Evolutionary conservation across 1,139 yeast genomes (phyloP).

Genomic region (Candida sanyaensis): DNA sequence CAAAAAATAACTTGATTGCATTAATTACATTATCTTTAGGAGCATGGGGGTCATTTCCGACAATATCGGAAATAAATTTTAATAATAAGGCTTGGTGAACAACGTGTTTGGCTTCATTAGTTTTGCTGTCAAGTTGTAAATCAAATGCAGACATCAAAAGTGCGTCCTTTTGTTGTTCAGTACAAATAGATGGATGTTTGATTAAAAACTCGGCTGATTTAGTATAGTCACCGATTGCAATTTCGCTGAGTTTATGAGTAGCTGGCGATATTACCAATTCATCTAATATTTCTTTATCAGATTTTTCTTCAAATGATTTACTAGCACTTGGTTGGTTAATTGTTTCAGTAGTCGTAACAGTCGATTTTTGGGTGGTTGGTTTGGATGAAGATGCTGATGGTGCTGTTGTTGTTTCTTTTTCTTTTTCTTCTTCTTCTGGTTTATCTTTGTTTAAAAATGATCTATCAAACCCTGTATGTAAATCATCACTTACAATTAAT

Average conservation of each 20-base stretch:
- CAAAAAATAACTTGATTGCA: slow-evolving; percentile 71
- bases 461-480: slow-evolving; percentile 91
- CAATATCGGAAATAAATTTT: slow-evolving; percentile 73
- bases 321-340: slow-evolving; percentile 24
- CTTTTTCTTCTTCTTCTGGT: slow-evolving; percentile 24
- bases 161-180: slow-evolving; percentile 88
- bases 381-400: slow-evolving; percentile 9
- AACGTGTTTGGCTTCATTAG: slow-evolving; percentile 54
- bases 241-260: slow-evolving; percentile 64
- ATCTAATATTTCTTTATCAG: slow-evolving; percentile 31
- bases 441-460: slow-evolving; percentile 68
- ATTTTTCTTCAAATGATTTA: slow-evolving; percentile 14
- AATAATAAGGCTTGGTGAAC: slow-evolving; percentile 80
- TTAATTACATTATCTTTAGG: slow-evolving; percentile 37
- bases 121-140: slow-evolving; percentile 64
- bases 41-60: slow-evolving; percentile 31
- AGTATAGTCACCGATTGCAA: slow-evolving; percentile 49
- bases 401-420: slow-evolving; percentile 19
- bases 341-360: slow-evolving; percentile 30
- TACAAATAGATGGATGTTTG: slow-evolving; percentile 67
- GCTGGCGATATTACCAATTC: slow-evolving; percentile 50
- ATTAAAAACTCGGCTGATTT: slow-evolving; percentile 55
- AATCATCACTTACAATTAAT: slow-evolving; percentile 87
- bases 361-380: slow-evolving; percentile 10
- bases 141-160: slow-evolving; percentile 93